phyloP scores from a whole-genome alignment of 345 rosid species.

The Isatis tinctoria region DNA sequence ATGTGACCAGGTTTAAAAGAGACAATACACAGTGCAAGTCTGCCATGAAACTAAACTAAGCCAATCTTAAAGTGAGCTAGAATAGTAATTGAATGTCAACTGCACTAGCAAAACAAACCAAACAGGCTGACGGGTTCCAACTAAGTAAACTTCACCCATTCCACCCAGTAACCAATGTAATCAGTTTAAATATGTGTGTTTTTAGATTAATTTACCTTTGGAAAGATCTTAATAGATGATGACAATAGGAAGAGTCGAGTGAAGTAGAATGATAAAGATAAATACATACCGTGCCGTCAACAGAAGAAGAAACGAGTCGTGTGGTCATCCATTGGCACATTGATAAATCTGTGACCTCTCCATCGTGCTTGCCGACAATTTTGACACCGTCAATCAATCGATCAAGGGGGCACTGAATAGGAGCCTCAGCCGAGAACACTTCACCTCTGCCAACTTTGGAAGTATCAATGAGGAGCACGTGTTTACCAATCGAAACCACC shows the following conservation, averaged over 20 bases:
- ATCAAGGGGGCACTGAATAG: slow-evolving; percentile 64
- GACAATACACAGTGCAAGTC: neutral
- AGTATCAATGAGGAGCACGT: slow-evolving; percentile 65
- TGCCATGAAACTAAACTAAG: neutral
- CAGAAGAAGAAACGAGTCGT: slow-evolving; percentile 78
- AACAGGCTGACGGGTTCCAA: neutral
- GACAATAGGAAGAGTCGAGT: neutral
- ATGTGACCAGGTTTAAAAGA: neutral
- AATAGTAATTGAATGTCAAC: neutral
- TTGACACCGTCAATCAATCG: slow-evolving; percentile 68
- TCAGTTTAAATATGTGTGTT: neutral
- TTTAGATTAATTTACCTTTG: neutral
- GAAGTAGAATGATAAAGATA: slow-evolving; percentile 2
- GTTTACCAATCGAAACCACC: slow-evolving; percentile 73
- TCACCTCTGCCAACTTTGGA: slow-evolving; percentile 60
- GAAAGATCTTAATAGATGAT: neutral
- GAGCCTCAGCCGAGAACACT: slow-evolving; percentile 61
- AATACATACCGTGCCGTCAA: slow-evolving; percentile 78
- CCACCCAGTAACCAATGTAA: neutral
- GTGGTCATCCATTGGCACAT: slow-evolving; percentile 91
- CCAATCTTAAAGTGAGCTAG: neutral
- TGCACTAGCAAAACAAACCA: neutral
- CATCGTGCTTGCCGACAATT: slow-evolving; percentile 83
- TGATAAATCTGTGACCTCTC: slow-evolving; percentile 85
- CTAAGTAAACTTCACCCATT: neutral